These are phyloP conservation scores for Auriscalpium orientale DNA, from an alignment of 768 basidiomycete genomes.

Conservation along the genomic window DNA sequence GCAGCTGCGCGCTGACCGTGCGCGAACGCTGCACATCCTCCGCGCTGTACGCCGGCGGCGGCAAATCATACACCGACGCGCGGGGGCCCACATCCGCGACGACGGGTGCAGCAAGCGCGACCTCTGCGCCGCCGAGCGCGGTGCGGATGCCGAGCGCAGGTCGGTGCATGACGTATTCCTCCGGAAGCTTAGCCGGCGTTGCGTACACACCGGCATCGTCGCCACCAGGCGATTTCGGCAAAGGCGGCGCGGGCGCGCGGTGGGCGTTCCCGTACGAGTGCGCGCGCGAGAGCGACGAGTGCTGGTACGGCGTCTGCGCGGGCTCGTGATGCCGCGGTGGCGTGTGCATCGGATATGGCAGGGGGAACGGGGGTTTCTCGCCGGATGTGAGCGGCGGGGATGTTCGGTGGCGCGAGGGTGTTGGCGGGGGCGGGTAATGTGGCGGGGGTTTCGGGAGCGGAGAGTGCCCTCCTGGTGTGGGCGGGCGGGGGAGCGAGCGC, in stretches of 20 bases:
- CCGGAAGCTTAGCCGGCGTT: too few relatives aligned
- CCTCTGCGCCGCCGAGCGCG: not conserved
- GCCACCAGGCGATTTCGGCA: not conserved
- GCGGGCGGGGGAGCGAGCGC: not conserved
- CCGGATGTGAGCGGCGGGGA: too few relatives aligned
- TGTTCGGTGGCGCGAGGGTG: not conserved
- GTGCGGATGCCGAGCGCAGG: not conserved
- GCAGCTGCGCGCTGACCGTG: not conserved
- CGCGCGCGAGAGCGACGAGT: not conserved
- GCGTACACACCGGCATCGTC: too few relatives aligned
- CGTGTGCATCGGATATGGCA: not conserved
- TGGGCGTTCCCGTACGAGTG: too few relatives aligned
- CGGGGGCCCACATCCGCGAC: not conserved
- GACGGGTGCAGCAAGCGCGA: not conserved
- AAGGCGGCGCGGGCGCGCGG: not conserved
- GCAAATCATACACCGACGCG: slow-evolving; percentile 1
- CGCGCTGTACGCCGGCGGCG: slow-evolving; percentile 10
- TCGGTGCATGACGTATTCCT: not conserved
- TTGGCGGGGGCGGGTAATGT: not conserved
- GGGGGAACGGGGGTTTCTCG: not conserved
- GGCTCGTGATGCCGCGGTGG: not conserved
- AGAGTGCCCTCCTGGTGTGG: too few relatives aligned
- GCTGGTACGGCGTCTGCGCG: not conserved
- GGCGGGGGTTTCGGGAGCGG: too few relatives aligned
- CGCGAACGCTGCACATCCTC: slow-evolving; percentile 1